Evolutionary conservation across 2,329 filamentous ascomycete species (phyloP).

Genomic region (Phialophora tarda): DNA sequence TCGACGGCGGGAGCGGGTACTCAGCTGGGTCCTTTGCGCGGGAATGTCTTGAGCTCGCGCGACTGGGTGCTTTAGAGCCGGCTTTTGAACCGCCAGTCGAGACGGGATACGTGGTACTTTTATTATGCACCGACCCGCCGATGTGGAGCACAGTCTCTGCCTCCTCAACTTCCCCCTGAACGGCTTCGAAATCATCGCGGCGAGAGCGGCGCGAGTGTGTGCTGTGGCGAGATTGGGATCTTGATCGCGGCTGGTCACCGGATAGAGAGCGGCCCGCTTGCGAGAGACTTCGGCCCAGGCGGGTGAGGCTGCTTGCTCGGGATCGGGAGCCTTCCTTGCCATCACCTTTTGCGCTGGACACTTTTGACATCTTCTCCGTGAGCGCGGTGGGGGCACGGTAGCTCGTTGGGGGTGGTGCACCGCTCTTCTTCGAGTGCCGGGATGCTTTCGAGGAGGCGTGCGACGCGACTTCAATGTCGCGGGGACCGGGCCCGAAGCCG

Average conservation of each 20-base stretch:
- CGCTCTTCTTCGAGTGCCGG: constrained; percentile 21
- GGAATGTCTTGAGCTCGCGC: constrained; percentile 9
- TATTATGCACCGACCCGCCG: constrained; percentile 5
- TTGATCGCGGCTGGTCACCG: constrained; percentile 12
- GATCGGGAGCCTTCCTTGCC: constrained; percentile 19
- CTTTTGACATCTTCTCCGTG: constrained; percentile 28
- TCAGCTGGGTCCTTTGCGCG: constrained; percentile 21
- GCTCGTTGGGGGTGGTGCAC: constrained; percentile 33
- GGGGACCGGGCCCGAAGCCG: constrained; percentile 27
- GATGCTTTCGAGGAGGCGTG: constrained; percentile 22
- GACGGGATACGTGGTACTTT: background rate
- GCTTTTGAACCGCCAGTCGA: constrained; percentile 4
- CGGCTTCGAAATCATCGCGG: constrained; percentile 28
- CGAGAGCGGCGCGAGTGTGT: constrained; percentile 23
- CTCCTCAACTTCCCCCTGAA: constrained; percentile 19
- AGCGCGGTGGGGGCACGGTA: constrained; percentile 37
- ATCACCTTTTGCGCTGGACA: background rate
- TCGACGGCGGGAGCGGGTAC: constrained; percentile 35
- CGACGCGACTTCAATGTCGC: constrained; percentile 17
- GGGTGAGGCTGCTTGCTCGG: constrained; percentile 15
- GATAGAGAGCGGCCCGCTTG: constrained; percentile 1
- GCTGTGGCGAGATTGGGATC: constrained; percentile 25
- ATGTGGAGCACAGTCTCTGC: constrained; percentile 28
- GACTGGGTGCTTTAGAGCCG: constrained; percentile 17
- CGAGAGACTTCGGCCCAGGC: constrained; percentile 16